Evolutionary conservation across 2,329 filamentous ascomycete species (phyloP), one percentile per base, ranked within the genome.

Genomic region (Ophiostoma quercus): DNA sequence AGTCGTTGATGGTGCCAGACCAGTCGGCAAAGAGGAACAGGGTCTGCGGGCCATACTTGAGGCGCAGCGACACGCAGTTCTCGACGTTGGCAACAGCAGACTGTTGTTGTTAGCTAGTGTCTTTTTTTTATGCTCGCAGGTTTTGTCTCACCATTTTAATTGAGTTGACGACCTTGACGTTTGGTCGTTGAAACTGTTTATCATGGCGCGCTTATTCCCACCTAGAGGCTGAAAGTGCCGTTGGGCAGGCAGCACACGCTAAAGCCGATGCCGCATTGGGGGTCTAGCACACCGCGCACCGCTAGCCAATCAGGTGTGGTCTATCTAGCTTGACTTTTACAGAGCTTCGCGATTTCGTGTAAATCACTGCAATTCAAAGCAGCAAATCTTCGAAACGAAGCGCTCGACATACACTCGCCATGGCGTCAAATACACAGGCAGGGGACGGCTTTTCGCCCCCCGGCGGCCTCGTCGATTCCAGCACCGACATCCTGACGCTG

Each of bases 11-110:
- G 12, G 87, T 78, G 54, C 84, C 83, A 16, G 84, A 79, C 5
- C 87, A 80, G 54, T 87, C 84, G 65, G 90, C 83, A 72, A 90
- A 88, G 71, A 93, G 82, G 75, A 91, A 86, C 73, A 92, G 82
- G 3, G 90, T 93, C 74, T 88, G 85, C 71, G 87, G 86, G 76
- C 90, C 88, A 77, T 90, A 85, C 78, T 92, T 92, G 80, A 94
- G 88, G 71, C 88, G 85, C 69, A 94, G 80, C 11, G 90, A 91
- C 74, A 86, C 82, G 74, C 84, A 81, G n/a, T 83, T 79, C 63
- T 87, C 83, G 71, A 74, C 74, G n/a, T 63, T 47, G 22, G 6
- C 8, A 2, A 8, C 65, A 19, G 65, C 65, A 19, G 65, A 47
- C 65, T 66, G 11, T 1, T 9, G 16, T 39, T 39, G 65, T 66